phyloP scores from a whole-genome alignment of 75 land plant species.

The Sequoiadendron giganteum region DNA sequence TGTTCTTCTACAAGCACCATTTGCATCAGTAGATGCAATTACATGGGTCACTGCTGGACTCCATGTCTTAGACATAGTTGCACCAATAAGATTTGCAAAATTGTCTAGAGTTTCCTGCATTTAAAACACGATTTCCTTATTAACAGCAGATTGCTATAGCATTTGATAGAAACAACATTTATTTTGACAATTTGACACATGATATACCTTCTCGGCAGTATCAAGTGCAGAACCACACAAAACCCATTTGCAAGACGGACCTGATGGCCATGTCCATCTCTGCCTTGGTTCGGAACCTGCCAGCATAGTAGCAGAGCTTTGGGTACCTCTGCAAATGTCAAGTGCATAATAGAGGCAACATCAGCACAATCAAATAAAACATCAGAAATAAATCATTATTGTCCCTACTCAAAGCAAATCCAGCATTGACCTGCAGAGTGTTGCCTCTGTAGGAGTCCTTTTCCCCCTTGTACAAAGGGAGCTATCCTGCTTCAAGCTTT shows the following conservation, averaged over 20 bases:
- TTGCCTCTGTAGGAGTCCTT: background rate
- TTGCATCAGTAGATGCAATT: conserved; percentile 69
- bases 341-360: background rate
- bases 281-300: background rate
- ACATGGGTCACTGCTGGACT: conserved; percentile 74
- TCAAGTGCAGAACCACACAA: conserved; percentile 82
- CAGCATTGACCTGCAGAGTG: background rate
- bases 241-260: conserved; percentile 45
- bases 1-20: conserved; percentile 79
- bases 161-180: background rate
- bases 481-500: background rate
- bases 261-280: conserved; percentile 17
- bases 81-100: conserved; percentile 57
- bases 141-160: background rate
- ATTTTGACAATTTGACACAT: background rate
- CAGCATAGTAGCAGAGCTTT: background rate
- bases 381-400: background rate
- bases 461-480: conserved; percentile 10
- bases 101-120: conserved; percentile 56
- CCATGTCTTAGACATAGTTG: conserved; percentile 43
- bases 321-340: conserved; percentile 3
- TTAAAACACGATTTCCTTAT: background rate
- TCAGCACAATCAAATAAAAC: background rate
- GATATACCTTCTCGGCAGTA: conserved; percentile 63
- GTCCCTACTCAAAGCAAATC: background rate